Base-by-base conservation (phyloP, 1,139 yeast species). In the Chernovozyma sophiae-reginae region DNA sequence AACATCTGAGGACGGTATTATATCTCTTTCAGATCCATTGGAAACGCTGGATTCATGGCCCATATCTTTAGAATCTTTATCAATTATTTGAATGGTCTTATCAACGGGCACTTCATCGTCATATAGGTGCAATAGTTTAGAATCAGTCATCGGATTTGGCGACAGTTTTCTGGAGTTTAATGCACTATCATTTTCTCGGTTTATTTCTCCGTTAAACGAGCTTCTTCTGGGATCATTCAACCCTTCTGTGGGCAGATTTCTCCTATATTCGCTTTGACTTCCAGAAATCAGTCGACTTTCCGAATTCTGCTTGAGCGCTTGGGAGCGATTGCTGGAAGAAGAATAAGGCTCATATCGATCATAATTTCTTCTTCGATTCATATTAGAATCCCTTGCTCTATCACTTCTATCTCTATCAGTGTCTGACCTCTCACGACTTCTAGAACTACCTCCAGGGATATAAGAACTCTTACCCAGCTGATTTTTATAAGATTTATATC, bases 241-340 rank as follows among this genome's bases (percentile, higher is more conserved):
- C n/a, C 26, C 34, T 20, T 34, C 34, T 18, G 33, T 36, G 17
- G 34, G 35, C 38, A 32, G 37, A 24, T 18, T 31, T 31, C 30
- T 31, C 38, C 16, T 41, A 42, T 34, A 42, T 39, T 8, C 49
- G 31, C 32, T 40, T 18, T 23, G 38, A 19, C 36, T 33, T 14
- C 33, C 37, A 10, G 29, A 26, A 13, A 14, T 6, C 6, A 12
- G 15, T 16, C 11, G 15, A n/a, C 25, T 11, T 6, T 26, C 29
- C 8, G 17, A 7, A 12, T 13, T 14, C 6, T 6, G 11, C 8
- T 16, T 13, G 11, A 7, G 29, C 8, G 29, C 17, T 11, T 7
- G 29, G 6, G 29, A 12, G 15, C 23, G 23, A 20, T 16, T 7
- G 12, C 12, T 26, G 12, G 10, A 6, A 12, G 29, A 7, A 6